These are phyloP conservation scores for Cladophialophora immunda DNA, from an alignment of 2,329 filamentous ascomycete genomes.

Conservation along the genomic window DNA sequence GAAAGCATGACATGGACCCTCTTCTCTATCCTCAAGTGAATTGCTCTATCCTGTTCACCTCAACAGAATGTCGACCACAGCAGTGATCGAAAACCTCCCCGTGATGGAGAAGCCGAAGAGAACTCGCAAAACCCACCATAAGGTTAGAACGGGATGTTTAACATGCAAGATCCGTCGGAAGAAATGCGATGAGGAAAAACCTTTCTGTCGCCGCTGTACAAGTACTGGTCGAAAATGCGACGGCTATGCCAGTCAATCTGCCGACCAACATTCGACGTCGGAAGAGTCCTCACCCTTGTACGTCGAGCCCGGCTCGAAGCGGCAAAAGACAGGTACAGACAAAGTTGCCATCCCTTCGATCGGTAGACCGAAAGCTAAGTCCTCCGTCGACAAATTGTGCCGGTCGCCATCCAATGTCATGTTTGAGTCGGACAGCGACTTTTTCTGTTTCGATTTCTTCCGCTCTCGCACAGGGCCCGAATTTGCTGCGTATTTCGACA, in stretches of 20 bases:
- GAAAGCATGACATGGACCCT: background rate
- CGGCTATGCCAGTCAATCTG: constrained; percentile 39
- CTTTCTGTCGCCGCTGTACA: constrained; percentile 43
- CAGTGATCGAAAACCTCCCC: constrained; percentile 17
- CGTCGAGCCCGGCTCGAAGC: constrained; percentile 37
- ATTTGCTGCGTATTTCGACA: constrained; percentile 41
- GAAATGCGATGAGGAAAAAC: constrained; percentile 47
- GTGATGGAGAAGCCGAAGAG: constrained; percentile 30
- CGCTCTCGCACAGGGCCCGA: constrained; percentile 43
- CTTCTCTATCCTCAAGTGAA: background rate
- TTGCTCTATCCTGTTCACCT: background rate
- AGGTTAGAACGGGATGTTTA: constrained; percentile 40
- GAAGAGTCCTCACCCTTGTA: constrained; percentile 35
- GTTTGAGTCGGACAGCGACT: constrained; percentile 40
- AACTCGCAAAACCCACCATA: constrained; percentile 39
- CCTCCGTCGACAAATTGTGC: constrained; percentile 25
- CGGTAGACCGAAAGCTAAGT: constrained; percentile 36
- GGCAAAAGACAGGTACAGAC: constrained; percentile 37
- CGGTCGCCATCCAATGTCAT: constrained; percentile 27
- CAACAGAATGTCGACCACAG: constrained; percentile 17
- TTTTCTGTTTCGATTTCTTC: constrained; percentile 46
- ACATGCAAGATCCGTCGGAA: constrained; percentile 44
- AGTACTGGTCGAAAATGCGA: constrained; percentile 47
- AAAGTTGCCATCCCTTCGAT: constrained; percentile 24
- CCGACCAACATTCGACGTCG: constrained; percentile 28